A percentile compares a stretch with the other conserved stretches of the same genome.
phyloP scores from a whole-genome alignment of 805 yeast species.

The Millerozyma miso region DNA sequence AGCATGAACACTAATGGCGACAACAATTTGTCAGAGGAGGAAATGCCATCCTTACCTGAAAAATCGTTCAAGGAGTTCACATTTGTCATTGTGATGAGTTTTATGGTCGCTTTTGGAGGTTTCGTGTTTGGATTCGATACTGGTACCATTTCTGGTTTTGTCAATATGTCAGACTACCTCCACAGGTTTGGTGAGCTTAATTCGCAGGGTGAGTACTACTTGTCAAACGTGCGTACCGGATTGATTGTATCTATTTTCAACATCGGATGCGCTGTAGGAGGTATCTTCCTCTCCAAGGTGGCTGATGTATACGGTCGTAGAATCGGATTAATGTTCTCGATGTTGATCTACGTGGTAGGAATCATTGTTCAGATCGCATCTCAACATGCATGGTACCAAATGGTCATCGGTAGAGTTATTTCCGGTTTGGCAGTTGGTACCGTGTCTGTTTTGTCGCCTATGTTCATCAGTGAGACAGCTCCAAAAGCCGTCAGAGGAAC shows the following conservation, averaged over 20 bases:
- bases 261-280: slow-evolving; percentile 72
- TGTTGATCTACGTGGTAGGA: slow-evolving; percentile 58
- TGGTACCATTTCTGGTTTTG: slow-evolving; percentile 72
- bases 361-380: slow-evolving; percentile 59
- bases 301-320: slow-evolving; percentile 64
- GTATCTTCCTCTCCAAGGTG: slow-evolving; percentile 50
- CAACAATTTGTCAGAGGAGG: background rate
- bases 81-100: slow-evolving; percentile 39
- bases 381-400: slow-evolving; percentile 54
- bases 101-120: slow-evolving; percentile 71
- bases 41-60: slow-evolving; percentile 20
- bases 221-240: slow-evolving; percentile 48
- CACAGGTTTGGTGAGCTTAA: slow-evolving; percentile 47
- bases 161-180: slow-evolving; percentile 56
- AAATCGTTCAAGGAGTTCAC: slow-evolving; percentile 31
- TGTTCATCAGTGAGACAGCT: slow-evolving; percentile 64
- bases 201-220: slow-evolving; percentile 35
- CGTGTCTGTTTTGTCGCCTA: slow-evolving; percentile 64
- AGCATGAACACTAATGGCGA: background rate
- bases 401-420: slow-evolving; percentile 57
- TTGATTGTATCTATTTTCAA: slow-evolving; percentile 56
- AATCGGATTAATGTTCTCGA: slow-evolving; percentile 47
- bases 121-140: slow-evolving; percentile 77
- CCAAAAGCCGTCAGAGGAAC: slow-evolving; percentile 72
- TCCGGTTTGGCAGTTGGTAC: slow-evolving; percentile 74